Evolutionary conservation across 441 rosid species (phyloP).

Genomic region (Arabidopsis lyrata): DNA sequence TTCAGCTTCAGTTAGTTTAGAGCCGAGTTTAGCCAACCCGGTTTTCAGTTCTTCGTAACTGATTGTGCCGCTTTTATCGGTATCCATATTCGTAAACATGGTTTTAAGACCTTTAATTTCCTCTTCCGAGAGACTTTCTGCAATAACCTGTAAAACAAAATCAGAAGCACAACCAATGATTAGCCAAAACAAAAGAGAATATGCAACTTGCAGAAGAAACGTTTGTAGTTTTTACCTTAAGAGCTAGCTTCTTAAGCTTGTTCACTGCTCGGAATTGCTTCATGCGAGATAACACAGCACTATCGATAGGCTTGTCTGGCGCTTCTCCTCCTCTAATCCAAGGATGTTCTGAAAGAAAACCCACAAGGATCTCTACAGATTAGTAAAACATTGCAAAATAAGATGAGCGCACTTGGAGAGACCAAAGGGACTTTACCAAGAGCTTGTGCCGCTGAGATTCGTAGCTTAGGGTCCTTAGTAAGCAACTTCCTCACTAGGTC

Average conservation of each 20-base stretch:
- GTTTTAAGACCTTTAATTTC: constrained; percentile 86
- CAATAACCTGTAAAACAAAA: constrained; percentile 66
- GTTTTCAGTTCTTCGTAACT: constrained; percentile 84
- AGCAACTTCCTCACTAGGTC: constrained; percentile 83
- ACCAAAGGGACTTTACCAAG: constrained; percentile 60
- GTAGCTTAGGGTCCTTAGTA: constrained; percentile 69
- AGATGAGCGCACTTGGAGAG: not conserved
- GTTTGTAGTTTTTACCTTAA: constrained; percentile 57
- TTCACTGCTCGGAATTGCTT: constrained; percentile 96
- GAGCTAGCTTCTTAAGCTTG: constrained; percentile 84
- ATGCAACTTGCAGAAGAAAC: not conserved
- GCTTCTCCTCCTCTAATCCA: constrained; percentile 89
- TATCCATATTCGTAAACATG: constrained; percentile 85
- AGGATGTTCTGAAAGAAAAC: constrained; percentile 63
- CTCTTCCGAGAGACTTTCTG: constrained; percentile 79
- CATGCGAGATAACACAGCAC: constrained; percentile 86
- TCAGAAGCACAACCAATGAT: constrained; percentile 22
- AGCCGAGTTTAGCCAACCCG: constrained; percentile 81
- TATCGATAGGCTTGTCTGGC: constrained; percentile 78
- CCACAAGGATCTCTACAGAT: not conserved
- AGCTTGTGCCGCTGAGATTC: constrained; percentile 76
- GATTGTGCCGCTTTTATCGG: constrained; percentile 85
- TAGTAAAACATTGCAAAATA: not conserved
- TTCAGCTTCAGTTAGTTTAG: constrained; percentile 81
- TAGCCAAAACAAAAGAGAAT: not conserved